phyloP scores from a whole-genome alignment of 164 flowering plant genomes.

The Stephania cephalantha region DNA sequence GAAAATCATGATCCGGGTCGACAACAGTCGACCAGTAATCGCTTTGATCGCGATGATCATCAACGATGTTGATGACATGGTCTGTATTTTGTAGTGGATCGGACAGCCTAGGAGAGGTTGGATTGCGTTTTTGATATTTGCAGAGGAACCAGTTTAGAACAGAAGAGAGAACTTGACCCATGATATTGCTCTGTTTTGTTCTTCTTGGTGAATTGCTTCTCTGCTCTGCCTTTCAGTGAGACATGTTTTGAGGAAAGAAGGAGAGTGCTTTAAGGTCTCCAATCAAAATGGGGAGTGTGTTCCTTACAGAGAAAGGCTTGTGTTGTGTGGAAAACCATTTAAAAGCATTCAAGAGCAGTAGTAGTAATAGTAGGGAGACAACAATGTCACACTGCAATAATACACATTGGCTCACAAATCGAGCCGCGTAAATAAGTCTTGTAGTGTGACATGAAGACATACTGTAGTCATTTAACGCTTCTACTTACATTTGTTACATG shows the following conservation, averaged over 20 bases:
- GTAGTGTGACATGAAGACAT: too few species aligned
- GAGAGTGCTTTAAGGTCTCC: not conserved
- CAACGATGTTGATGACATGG: not conserved
- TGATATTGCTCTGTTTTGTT: not conserved
- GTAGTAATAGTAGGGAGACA: not conserved
- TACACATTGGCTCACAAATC: too few species aligned
- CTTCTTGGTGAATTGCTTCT: not conserved
- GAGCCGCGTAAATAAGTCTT: too few species aligned
- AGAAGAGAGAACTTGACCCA: not conserved
- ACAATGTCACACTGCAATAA: too few species aligned
- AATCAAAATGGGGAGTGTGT: not conserved
- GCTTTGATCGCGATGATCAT: not conserved
- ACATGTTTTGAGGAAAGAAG: not conserved
- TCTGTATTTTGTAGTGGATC: not conserved
- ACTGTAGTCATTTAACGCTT: too few species aligned
- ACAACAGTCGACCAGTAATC: not conserved
- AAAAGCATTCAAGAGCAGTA: not conserved
- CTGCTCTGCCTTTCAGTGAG: not conserved
- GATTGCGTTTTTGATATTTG: not conserved
- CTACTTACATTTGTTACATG: not conserved
- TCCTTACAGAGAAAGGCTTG: not conserved
- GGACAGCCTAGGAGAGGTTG: not conserved
- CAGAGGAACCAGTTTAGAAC: not conserved
- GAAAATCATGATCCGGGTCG: not conserved
- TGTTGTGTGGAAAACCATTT: not conserved